phyloP scores from a whole-genome alignment of 257 asterid species.

The Solanum virginianum region DNA sequence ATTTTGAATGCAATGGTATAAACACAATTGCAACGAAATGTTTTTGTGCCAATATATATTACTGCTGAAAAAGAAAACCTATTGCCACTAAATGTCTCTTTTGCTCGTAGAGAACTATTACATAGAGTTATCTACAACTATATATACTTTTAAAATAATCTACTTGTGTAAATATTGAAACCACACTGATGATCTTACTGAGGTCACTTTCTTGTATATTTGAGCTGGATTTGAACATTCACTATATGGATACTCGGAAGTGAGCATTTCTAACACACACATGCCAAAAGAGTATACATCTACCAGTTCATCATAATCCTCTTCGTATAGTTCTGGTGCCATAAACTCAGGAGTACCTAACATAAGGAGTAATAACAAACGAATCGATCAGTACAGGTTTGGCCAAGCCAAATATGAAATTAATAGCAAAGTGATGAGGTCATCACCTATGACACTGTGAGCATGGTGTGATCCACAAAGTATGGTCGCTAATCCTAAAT shows the following conservation, averaged over 20 bases:
- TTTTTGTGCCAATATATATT: too few relatives aligned
- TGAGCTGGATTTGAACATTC: slow-evolving; percentile 91
- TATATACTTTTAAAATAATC: background rate
- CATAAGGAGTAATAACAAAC: background rate
- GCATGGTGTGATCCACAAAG: slow-evolving; percentile 54
- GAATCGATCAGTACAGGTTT: background rate
- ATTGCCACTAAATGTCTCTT: too few relatives aligned
- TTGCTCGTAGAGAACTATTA: too few relatives aligned
- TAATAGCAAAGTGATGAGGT: background rate
- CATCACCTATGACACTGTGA: slow-evolving; percentile 68
- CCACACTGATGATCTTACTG: slow-evolving; percentile 23
- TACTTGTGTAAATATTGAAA: background rate
- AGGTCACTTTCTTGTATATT: slow-evolving; percentile 84
- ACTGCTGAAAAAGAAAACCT: too few relatives aligned
- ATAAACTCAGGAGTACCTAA: slow-evolving; percentile 83
- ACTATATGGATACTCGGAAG: slow-evolving; percentile 61
- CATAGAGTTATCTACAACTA: too few relatives aligned
- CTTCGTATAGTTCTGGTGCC: slow-evolving; percentile 85
- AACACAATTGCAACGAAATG: too few relatives aligned
- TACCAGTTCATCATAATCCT: slow-evolving; percentile 67
- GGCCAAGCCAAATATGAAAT: background rate
- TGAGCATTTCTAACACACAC: slow-evolving; percentile 78
- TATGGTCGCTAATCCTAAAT: slow-evolving; percentile 66
- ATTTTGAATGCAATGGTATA: too few relatives aligned
- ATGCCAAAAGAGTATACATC: slow-evolving; percentile 80